Evolutionary conservation across 495 filamentous ascomycete genomes (phyloP).

Genomic region (Aspergillus funiculosus): DNA sequence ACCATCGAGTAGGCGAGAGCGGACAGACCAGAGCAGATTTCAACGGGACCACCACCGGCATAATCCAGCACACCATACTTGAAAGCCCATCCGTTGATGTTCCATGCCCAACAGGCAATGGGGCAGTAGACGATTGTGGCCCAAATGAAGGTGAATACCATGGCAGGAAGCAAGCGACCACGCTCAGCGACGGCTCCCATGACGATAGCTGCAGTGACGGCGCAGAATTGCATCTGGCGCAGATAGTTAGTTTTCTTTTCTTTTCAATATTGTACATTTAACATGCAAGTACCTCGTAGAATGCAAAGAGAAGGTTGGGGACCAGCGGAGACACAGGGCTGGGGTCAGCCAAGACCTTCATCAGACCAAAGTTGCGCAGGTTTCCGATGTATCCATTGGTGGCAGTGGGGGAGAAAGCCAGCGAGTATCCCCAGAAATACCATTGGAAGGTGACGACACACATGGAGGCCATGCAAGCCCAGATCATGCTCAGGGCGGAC

Average conservation of each 20-base stretch:
- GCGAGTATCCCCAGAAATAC: conserved; percentile 71
- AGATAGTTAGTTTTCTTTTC: background rate
- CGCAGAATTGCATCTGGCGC: conserved; percentile 87
- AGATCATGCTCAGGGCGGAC: conserved; percentile 64
- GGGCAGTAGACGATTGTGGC: conserved; percentile 97
- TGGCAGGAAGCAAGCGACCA: conserved; percentile 86
- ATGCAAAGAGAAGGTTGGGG: conserved; percentile 57
- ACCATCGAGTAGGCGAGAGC: conserved; percentile 94
- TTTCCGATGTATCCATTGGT: conserved; percentile 65
- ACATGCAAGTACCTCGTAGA: conserved; percentile 55
- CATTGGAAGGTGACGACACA: conserved; percentile 67
- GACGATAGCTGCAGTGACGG: conserved; percentile 85
- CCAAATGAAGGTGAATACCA: conserved; percentile 96
- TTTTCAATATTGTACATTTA: background rate
- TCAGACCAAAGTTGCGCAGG: conserved; percentile 58
- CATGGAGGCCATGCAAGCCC: conserved; percentile 60
- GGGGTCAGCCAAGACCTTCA: conserved; percentile 56
- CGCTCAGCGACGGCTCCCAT: conserved; percentile 91
- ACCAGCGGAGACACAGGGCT: conserved; percentile 59
- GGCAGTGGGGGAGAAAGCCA: conserved; percentile 59
- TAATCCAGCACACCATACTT: conserved; percentile 94
- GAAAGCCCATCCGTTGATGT: conserved; percentile 86
- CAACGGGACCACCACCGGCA: conserved; percentile 94
- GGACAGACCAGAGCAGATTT: conserved; percentile 89
- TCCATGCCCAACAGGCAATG: conserved; percentile 93